Percentiles rank a stretch among this genome's conserved stretches.
Conservation (phyloP, 176 grass and related monocot species). For the Raddia guianensis region DNA sequence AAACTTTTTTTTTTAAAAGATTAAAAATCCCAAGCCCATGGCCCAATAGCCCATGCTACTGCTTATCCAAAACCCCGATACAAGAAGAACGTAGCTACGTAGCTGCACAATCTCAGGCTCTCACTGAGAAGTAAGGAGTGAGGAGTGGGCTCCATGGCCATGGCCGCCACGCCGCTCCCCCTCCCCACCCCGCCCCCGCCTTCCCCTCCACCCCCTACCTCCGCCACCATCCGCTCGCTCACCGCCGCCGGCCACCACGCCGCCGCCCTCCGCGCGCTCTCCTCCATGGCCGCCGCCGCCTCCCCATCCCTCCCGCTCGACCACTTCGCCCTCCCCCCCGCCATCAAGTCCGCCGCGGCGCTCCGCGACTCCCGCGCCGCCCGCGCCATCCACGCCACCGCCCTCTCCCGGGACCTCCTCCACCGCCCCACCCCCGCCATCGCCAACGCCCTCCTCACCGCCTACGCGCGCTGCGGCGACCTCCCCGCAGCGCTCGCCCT, state of each 20-base stretch:
- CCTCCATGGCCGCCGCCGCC: slow-evolving; percentile 37
- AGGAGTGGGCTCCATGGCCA: background rate
- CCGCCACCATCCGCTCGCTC: slow-evolving; percentile 48
- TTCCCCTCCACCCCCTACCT: slow-evolving; percentile 27
- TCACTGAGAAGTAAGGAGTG: no score
- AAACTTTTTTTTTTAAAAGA: no score
- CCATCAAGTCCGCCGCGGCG: slow-evolving; percentile 51
- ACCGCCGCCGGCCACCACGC: slow-evolving; percentile 42
- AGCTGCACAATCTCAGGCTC: no score
- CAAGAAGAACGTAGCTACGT: no score
- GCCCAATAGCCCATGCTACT: no score
- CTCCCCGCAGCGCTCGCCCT: slow-evolving; percentile 47
- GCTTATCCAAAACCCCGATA: no score
- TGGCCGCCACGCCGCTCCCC: slow-evolving; percentile 23
- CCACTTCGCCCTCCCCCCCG: slow-evolving; percentile 64
- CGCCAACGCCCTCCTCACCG: slow-evolving; percentile 53
- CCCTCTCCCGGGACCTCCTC: slow-evolving; percentile 34
- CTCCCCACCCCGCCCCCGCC: background rate
- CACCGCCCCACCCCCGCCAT: slow-evolving; percentile 27
- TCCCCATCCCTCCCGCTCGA: slow-evolving; percentile 37
- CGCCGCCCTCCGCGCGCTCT: slow-evolving; percentile 55
- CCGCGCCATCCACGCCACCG: slow-evolving; percentile 46
- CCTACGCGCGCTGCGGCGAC: slow-evolving; percentile 65
- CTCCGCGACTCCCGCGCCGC: slow-evolving; percentile 32
- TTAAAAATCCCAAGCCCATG: no score